Evolutionary conservation across 2,329 filamentous ascomycete genomes (phyloP), one percentile per base, ranked within the genome.

Genomic region (Aaosphaeria arxii): DNA sequence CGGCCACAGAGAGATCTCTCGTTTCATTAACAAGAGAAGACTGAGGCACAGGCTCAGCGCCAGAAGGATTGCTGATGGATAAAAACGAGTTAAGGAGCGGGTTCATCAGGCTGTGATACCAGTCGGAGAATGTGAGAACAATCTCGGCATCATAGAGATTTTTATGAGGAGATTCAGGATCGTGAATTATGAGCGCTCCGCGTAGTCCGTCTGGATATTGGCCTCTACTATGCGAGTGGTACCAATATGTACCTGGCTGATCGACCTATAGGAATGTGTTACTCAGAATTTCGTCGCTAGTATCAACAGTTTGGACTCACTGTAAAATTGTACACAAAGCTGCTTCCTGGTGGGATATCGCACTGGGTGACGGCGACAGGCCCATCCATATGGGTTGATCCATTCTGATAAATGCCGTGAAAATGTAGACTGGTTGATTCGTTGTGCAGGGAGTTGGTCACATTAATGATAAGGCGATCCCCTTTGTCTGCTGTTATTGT

Each of bases 391-490:
- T 77, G 76, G 52, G 82, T 87, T 0, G 86, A 88, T 9, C 85
- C 86, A 55, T 88, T 87, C 59, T 90, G 86, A 60, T 81, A 88
- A 53, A 91, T 77, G 24, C 88, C 88, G 56, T 91, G 88, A 67
- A 87, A 91, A 64, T 91, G 88, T 2, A 91, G 75, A 17, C 78
- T 80, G 11, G 84, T 86, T 7, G 77, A 79, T 53, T 79, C 65
- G 53, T 89, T 86, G 9, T 74, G 71, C 1, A 86, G 81, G 30
- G 78, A 74, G 55, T 91, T 91, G 53, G 81, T 71, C 45, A 89
- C 75, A 33, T 86, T 81, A 30, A 90, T 81, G 5, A 88, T 66
- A 5, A 92, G 66, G 1, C 78, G 82, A 58, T 92, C 88, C 13
- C 85, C 86, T 53, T 87, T 82, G 55, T 88, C 87, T 54, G 84